These are phyloP conservation scores for Candida taoyuanica DNA, from an alignment of 805 yeast genomes.

Conservation along the genomic window DNA sequence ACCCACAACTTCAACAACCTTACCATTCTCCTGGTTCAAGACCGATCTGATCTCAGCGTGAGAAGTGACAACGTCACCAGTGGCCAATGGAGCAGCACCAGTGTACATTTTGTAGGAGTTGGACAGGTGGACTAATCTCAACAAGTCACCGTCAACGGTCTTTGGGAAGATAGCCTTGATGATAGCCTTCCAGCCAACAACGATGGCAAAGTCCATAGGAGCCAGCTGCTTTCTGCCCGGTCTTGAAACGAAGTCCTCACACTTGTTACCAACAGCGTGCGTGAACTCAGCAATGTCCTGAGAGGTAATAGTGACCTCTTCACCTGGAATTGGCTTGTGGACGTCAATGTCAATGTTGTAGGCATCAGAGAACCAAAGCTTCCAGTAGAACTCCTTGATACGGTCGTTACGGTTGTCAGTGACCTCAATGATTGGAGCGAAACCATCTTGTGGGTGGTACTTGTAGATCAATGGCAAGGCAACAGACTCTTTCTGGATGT, in stretches of 20 bases:
- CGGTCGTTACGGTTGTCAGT: conserved; percentile 88
- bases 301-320: conserved; percentile 59
- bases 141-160: conserved; percentile 92
- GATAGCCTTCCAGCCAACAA: conserved; percentile 97
- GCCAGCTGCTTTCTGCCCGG: conserved; percentile 81
- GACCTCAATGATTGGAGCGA: conserved; percentile 88
- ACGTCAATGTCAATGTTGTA: conserved; percentile 64
- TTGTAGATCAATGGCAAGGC: conserved; percentile 73
- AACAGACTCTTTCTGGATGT: conserved; percentile 69
- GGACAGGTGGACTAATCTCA: conserved; percentile 90
- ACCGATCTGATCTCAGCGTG: conserved; percentile 85
- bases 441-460: conserved; percentile 84
- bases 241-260: conserved; percentile 92
- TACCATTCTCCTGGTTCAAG: conserved; percentile 87
- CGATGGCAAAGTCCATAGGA: conserved; percentile 99
- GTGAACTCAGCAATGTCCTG: conserved; percentile 86
- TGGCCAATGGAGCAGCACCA: conserved; percentile 84
- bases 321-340: conserved; percentile 66
- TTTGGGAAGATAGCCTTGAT: conserved; percentile 97
- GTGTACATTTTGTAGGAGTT: conserved; percentile 92
- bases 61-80: conserved; percentile 81
- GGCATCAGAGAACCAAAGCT: conserved; percentile 81
- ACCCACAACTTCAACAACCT: conserved; percentile 93
- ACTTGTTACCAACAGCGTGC: conserved; percentile 94
- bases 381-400: conserved; percentile 96